phyloP scores from a whole-genome alignment of 192 early-diverging fungal genomes.

The Mortierella alpina region DNA sequence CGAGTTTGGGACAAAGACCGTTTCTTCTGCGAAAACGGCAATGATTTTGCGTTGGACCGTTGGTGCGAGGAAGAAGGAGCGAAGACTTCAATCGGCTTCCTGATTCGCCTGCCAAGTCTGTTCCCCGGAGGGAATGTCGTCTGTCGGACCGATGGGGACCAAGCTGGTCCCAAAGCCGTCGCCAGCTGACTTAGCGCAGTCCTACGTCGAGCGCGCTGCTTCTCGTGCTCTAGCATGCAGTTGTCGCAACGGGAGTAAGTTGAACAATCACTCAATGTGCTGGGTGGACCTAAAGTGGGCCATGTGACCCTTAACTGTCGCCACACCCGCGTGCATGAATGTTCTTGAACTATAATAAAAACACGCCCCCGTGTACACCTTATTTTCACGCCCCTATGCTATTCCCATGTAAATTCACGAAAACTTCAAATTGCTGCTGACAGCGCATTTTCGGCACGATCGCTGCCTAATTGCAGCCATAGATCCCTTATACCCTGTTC shows the following conservation, averaged over 20 bases:
- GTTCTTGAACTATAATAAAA: no score
- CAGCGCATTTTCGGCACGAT: no score
- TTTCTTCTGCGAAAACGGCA: neutral
- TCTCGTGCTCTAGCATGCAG: neutral
- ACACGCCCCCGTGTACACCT: no score
- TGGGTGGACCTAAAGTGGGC: no score
- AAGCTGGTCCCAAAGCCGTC: constrained; percentile 34
- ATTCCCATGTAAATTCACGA: no score
- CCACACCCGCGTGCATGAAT: no score
- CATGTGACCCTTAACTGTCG: no score
- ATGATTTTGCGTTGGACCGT: neutral
- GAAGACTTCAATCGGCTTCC: constrained; percentile 11
- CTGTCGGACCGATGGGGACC: constrained; percentile 1
- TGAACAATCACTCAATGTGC: no score
- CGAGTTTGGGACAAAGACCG: constrained; percentile 9
- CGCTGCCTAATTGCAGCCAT: no score
- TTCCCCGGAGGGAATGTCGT: neutral
- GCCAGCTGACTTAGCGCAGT: constrained; percentile 21
- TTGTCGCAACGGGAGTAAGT: neutral
- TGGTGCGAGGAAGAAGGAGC: neutral
- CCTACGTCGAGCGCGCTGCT: constrained; percentile 9
- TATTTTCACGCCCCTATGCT: no score
- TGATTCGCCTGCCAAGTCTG: constrained; percentile 3
- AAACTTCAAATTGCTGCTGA: no score
- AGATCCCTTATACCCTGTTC: no score